phyloP scores from a whole-genome alignment of 352 stramenopile species.

The Plasmopara viticola region DNA sequence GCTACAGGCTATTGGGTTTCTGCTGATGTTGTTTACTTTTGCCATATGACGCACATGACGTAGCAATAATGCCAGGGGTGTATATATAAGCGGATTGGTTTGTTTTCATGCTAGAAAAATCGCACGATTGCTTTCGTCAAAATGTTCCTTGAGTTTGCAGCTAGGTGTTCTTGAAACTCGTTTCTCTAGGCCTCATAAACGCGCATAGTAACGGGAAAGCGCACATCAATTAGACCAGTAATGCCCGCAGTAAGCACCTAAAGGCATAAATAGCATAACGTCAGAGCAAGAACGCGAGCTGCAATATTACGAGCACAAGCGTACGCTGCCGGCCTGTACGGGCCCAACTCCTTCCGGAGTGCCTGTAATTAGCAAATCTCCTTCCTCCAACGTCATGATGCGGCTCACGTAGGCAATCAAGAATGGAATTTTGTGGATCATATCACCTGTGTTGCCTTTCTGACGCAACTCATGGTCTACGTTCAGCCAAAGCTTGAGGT shows the following conservation, averaged over 20 bases:
- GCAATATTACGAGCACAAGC: slow-evolving; percentile 2
- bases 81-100: no score
- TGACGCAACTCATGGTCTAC: slow-evolving; percentile 71
- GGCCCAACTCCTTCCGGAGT: slow-evolving; percentile 74
- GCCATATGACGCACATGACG: no score
- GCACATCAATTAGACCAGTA: slow-evolving; percentile 57
- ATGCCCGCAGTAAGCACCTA: slow-evolving; percentile 67
- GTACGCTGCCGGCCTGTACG: slow-evolving; percentile 52
- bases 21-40: no score
- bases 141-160: background rate
- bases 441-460: slow-evolving; percentile 63
- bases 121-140: background rate
- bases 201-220: slow-evolving; percentile 56
- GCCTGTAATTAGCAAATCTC: slow-evolving; percentile 81
- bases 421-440: slow-evolving; percentile 77
- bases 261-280: slow-evolving; percentile 3
- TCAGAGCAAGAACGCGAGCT: background rate
- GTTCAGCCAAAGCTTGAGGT: slow-evolving; percentile 78
- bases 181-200: slow-evolving; percentile 35
- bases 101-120: background rate
- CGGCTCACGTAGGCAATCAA: slow-evolving; percentile 71
- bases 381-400: slow-evolving; percentile 82
- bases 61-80: no score
- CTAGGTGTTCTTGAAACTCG: background rate
- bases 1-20: no score